Evolutionary conservation across 331 rosid species (phyloP).

Genomic region (Acacia pycnantha): DNA sequence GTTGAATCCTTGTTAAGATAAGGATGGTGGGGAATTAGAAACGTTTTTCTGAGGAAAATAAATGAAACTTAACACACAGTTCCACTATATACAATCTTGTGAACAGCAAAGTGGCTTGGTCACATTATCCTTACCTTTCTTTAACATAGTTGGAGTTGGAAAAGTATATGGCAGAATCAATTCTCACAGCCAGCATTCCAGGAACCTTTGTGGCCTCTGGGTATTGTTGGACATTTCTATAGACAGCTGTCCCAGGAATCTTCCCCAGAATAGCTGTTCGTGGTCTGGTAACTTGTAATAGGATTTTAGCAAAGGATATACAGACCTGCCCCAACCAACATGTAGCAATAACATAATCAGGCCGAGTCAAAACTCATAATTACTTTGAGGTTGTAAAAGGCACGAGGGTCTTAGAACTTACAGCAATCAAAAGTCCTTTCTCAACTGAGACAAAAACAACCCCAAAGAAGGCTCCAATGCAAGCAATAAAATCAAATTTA

Average conservation of each 20-base stretch:
- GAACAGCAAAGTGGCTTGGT: constrained; percentile 1
- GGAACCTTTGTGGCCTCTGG: constrained; percentile 85
- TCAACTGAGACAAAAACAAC: constrained; percentile 84
- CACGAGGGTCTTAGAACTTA: constrained; percentile 32
- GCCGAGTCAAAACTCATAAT: constrained; percentile 12
- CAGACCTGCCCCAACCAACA: constrained; percentile 54
- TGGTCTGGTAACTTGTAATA: constrained; percentile 93
- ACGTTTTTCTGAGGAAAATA: neutral
- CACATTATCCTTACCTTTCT: constrained; percentile 65
- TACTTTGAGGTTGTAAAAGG: constrained; percentile 17
- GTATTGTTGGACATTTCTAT: constrained; percentile 83
- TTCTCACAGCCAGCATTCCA: constrained; percentile 77
- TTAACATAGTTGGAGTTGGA: constrained; percentile 94
- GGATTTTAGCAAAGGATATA: constrained; percentile 92
- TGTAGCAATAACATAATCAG: constrained; percentile 2
- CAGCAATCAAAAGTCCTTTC: constrained; percentile 90
- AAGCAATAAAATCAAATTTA: constrained; percentile 88
- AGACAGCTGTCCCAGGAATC: constrained; percentile 78
- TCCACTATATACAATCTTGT: constrained; percentile 2
- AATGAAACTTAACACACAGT: neutral
- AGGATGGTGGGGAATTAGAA: neutral
- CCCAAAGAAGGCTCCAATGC: constrained; percentile 97
- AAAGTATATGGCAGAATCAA: constrained; percentile 95
- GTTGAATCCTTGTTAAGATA: neutral
- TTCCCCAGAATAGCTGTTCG: constrained; percentile 87